These are phyloP conservation scores for Salix suchowensis DNA, from an alignment of 345 rosid species.

Conservation along the genomic window DNA sequence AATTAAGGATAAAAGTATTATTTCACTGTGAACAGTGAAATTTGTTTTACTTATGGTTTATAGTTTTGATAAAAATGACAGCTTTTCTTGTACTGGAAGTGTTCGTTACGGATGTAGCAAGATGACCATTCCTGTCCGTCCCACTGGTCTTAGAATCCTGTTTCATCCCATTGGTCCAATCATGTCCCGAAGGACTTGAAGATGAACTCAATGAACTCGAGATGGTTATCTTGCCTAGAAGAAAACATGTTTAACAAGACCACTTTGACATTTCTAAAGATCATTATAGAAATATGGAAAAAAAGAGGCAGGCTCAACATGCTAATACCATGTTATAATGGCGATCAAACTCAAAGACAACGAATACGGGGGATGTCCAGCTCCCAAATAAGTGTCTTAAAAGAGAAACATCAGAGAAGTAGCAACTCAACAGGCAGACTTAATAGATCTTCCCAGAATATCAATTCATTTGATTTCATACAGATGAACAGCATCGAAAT, in stretches of 20 bases:
- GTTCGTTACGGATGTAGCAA: too few species aligned
- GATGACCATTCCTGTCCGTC: neutral
- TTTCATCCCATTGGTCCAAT: neutral
- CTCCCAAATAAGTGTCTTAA: neutral
- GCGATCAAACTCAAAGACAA: neutral
- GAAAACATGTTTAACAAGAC: neutral
- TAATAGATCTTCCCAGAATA: neutral
- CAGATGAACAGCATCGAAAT: slow-evolving; percentile 18
- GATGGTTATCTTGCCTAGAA: neutral
- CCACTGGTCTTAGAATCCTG: neutral
- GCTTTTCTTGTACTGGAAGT: neutral
- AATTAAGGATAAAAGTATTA: too few species aligned
- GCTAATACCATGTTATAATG: neutral
- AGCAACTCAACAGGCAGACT: neutral
- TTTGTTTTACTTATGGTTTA: too few species aligned
- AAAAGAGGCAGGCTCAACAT: neutral
- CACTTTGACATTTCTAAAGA: neutral
- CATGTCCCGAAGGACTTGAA: neutral
- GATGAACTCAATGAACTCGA: neutral
- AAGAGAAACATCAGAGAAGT: neutral
- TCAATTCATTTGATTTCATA: slow-evolving; percentile 25
- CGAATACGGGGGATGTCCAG: too few species aligned
- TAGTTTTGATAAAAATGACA: neutral
- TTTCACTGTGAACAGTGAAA: too few species aligned
- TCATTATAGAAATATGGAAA: neutral